phyloP scores from a whole-genome alignment of 2,329 filamentous ascomycete species.

The Zymoseptoria brevis region DNA sequence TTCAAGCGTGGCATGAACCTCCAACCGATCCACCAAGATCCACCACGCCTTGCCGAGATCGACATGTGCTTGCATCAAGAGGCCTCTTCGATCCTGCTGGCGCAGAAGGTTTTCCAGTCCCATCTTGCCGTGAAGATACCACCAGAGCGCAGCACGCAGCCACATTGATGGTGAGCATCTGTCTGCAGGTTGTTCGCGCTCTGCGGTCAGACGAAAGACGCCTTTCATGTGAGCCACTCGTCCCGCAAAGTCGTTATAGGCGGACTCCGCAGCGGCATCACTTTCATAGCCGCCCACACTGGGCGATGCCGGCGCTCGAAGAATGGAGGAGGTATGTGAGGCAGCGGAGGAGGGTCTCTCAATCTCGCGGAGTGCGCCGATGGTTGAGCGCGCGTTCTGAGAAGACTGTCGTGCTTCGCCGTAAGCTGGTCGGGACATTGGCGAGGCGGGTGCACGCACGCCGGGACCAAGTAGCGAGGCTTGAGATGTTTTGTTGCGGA shows the following conservation, averaged over 20 bases:
- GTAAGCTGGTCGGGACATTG: background rate
- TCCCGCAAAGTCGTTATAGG: constrained; percentile 60
- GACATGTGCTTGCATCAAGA: constrained; percentile 66
- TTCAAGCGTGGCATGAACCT: constrained; percentile 12
- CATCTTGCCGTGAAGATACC: constrained; percentile 76
- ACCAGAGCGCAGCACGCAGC: constrained; percentile 71
- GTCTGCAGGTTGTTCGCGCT: constrained; percentile 60
- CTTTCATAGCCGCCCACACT: constrained; percentile 12
- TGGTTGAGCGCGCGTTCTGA: background rate
- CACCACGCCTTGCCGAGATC: constrained; percentile 81
- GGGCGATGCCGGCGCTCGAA: background rate
- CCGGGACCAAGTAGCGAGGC: constrained; percentile 9
- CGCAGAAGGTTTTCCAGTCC: constrained; percentile 64
- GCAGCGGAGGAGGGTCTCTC: constrained; percentile 16
- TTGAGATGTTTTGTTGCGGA: constrained; percentile 6
- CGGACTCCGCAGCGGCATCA: constrained; percentile 51
- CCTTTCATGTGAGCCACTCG: constrained; percentile 67
- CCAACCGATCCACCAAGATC: constrained; percentile 49
- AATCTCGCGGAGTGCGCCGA: constrained; percentile 1
- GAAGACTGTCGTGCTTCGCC: background rate
- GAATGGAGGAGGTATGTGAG: constrained; percentile 9
- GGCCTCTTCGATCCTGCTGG: constrained; percentile 45
- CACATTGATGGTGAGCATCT: constrained; percentile 52
- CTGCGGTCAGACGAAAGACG: constrained; percentile 69
- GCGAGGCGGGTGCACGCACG: constrained; percentile 6